Evolutionary conservation across 345 rosid genomes (phyloP).

Genomic region (Noccaea caerulescens): DNA sequence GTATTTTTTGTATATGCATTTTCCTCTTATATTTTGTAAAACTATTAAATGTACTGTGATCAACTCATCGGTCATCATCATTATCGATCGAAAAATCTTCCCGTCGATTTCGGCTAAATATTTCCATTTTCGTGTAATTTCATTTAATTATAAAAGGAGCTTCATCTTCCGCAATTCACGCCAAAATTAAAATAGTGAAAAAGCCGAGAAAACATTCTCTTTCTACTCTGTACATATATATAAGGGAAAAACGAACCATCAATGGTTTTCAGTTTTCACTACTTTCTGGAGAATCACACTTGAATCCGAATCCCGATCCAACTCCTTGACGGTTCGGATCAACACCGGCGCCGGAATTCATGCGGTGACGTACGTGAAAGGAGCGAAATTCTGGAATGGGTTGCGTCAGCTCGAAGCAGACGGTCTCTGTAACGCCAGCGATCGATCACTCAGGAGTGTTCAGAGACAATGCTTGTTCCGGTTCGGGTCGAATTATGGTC

Average conservation of each 20-base stretch:
- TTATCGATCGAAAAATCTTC: constrained; percentile 23
- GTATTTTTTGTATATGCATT: too few relatives aligned
- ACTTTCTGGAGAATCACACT: constrained; percentile 1
- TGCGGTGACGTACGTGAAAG: constrained; percentile 7
- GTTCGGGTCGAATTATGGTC: constrained; percentile 24
- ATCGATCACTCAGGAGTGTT: constrained; percentile 71
- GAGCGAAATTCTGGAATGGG: constrained; percentile 57
- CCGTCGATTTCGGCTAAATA: constrained; percentile 44
- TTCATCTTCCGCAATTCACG: constrained; percentile 47
- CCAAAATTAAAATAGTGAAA: constrained; percentile 7
- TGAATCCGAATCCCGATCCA: neutral
- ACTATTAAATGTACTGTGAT: too few relatives aligned
- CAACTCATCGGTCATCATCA: neutral
- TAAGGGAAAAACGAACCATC: neutral
- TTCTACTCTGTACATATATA: constrained; percentile 11
- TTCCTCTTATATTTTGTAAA: too few relatives aligned
- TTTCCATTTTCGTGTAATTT: neutral
- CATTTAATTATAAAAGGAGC: constrained; percentile 7
- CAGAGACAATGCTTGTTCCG: constrained; percentile 47
- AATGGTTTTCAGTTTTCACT: constrained; percentile 19
- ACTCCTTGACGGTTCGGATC: constrained; percentile 1
- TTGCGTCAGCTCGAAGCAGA: constrained; percentile 95
- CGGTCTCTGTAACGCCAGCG: constrained; percentile 89
- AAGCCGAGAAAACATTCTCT: constrained; percentile 35
- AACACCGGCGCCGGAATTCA: constrained; percentile 7